A percentile compares a stretch with the other conserved stretches of the same genome.
Conservation (phyloP, 192 early-diverging fungal species). For the Dissophora globulifera region DNA sequence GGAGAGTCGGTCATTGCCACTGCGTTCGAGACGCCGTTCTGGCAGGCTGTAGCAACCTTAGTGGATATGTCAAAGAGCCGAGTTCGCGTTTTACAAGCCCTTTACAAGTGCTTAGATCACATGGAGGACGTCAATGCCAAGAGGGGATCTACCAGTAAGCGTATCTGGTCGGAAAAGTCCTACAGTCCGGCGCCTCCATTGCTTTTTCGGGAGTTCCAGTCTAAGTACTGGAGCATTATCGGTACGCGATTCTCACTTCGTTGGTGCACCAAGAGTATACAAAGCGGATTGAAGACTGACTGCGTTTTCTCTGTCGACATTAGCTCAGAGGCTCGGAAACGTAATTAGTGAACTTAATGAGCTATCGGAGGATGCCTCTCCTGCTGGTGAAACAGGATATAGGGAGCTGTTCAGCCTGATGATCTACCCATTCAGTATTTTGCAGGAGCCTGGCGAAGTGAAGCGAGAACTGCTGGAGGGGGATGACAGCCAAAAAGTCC, state of each 20-base stretch:
- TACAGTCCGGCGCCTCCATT: neutral
- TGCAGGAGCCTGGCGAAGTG: neutral
- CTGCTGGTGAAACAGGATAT: conserved; percentile 6
- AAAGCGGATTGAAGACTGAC: too few species aligned
- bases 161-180: conserved; percentile 11
- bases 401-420: conserved; percentile 10
- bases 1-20: conserved; percentile 33
- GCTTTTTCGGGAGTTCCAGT: conserved; percentile 26
- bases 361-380: conserved; percentile 10
- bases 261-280: too few species aligned
- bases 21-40: conserved; percentile 26
- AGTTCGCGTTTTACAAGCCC: neutral
- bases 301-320: neutral
- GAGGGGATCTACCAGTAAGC: neutral
- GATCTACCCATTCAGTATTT: conserved; percentile 17
- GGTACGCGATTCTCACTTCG: too few species aligned
- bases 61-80: conserved; percentile 32
- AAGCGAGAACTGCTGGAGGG: neutral
- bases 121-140: conserved; percentile 30
- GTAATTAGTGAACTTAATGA: conserved; percentile 21
- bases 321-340: conserved; percentile 24
- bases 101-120: conserved; percentile 33
- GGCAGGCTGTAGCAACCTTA: conserved; percentile 21
- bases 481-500: conserved; percentile 17
- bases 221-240: conserved; percentile 39